Base-by-base conservation (phyloP, 2,329 filamentous ascomycete species). In the Aspergillus vadensis region DNA sequence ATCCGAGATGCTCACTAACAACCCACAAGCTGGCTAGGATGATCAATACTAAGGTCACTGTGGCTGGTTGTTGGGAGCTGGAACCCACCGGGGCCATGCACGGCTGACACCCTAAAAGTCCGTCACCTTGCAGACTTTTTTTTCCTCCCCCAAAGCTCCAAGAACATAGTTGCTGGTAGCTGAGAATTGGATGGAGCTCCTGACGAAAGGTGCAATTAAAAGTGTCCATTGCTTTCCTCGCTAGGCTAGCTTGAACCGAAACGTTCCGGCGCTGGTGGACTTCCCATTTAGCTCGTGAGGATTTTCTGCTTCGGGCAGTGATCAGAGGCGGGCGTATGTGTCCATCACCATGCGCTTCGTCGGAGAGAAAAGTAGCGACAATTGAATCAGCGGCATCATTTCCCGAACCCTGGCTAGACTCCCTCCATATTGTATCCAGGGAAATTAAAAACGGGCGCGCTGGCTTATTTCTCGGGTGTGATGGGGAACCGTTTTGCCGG, bases 301-400 rank as follows among this genome's bases (percentile, higher is more conserved):
- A 61, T 65, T 69, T 57, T 61, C 63, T 65, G 23, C 54, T 67
- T 69, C 32, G 47, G 65, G 67, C 64, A 69, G 58, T 58, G 67
- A 69, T 69, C 65, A 52, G 63, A 65, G 56, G 55, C 43, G 58
- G 59, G 57, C 50, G 57, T 64, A 58, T 53, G 57, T 64, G 59
- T 59, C 61, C 64, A 59, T 64, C 55, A 41, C 55, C 48, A 54
- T 60, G 57, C 56, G 48, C 53, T 64, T 63, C 49, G 39, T 64
- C 54, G 58, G 58, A 47, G 52, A 62, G 25, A 55, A 63, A 59
- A 47, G 49, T 55, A 64, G 23, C 58, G 59, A 53, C 59, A 58
- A 59, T 60, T 36, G 57, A 54, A 49, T 49, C 59, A 32, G 60
- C 32, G 12, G 39, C 49, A 48, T 52, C 38, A 49, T 59, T 59